A percentile compares a stretch with the other conserved stretches of the same genome.
Evolutionary conservation across 1,139 yeast genomes (phyloP).

Genomic region (Sugiyamaella xylanicola): DNA sequence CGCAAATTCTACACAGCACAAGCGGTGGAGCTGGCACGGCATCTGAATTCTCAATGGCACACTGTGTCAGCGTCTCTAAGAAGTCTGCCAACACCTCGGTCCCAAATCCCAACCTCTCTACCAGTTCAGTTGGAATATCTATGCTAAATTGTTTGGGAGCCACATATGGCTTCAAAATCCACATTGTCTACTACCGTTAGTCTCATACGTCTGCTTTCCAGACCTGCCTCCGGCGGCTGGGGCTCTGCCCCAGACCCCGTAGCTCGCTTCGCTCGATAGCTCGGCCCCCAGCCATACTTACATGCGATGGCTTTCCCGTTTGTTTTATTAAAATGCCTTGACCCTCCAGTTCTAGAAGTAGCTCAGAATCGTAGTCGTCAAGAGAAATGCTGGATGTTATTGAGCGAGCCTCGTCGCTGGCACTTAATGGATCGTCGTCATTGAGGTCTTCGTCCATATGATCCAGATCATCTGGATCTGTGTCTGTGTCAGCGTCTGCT

Average conservation of each 20-base stretch:
- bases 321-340: constrained; percentile 93
- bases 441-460: constrained; percentile 19
- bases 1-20: constrained; percentile 90
- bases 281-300: constrained; percentile 28
- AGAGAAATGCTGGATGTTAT: constrained; percentile 26
- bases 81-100: constrained; percentile 80
- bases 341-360: constrained; percentile 72
- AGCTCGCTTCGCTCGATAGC: neutral
- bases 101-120: constrained; percentile 83
- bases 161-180: constrained; percentile 83
- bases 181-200: constrained; percentile 58
- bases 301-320: constrained; percentile 65
- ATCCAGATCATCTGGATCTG: constrained; percentile 15
- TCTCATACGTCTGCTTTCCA: neutral
- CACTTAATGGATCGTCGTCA: constrained; percentile 14
- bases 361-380: constrained; percentile 23
- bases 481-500: constrained; percentile 16
- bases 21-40: constrained; percentile 74
- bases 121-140: constrained; percentile 66
- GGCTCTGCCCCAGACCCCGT: constrained; percentile 12
- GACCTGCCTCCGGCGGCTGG: constrained; percentile 14
- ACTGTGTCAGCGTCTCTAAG: constrained; percentile 60
- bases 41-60: constrained; percentile 62
- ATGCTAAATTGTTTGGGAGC: constrained; percentile 61
- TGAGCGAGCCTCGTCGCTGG: constrained; percentile 14